Conservation (phyloP, 106 monocot genomes). For the Dactylorhiza incarnata region DNA sequence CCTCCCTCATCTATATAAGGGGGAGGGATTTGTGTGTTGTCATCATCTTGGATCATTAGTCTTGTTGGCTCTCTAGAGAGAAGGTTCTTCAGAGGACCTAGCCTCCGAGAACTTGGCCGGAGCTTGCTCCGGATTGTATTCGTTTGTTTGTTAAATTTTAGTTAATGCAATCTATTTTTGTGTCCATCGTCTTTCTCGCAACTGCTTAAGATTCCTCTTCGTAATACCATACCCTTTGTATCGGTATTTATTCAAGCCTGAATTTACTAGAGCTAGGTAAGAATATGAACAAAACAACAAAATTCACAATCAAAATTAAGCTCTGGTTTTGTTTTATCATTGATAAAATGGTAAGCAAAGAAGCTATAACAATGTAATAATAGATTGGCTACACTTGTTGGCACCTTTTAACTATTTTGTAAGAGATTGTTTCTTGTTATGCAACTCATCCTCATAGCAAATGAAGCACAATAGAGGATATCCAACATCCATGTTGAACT, state of each 20-base stretch:
- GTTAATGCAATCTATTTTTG: no score
- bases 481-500: not conserved
- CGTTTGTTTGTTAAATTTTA: no score
- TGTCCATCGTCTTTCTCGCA: no score
- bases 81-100: no score
- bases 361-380: not conserved
- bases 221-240: no score
- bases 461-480: not conserved
- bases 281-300: constrained; percentile 2
- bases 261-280: not conserved
- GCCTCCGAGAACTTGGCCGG: no score
- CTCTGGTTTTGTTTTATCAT: not conserved
- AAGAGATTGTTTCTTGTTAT: not conserved
- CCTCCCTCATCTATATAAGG: no score
- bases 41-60: no score
- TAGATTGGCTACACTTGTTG: not conserved
- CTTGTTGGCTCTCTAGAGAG: no score
- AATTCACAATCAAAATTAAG: not conserved
- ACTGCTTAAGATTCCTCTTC: no score
- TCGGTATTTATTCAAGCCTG: not conserved
- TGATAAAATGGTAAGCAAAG: not conserved
- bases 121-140: no score
- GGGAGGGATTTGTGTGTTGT: no score
- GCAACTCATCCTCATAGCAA: not conserved
- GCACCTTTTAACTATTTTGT: not conserved